phyloP scores from a whole-genome alignment of 192 early-diverging fungal genomes.

The Backusella morwellensis region DNA sequence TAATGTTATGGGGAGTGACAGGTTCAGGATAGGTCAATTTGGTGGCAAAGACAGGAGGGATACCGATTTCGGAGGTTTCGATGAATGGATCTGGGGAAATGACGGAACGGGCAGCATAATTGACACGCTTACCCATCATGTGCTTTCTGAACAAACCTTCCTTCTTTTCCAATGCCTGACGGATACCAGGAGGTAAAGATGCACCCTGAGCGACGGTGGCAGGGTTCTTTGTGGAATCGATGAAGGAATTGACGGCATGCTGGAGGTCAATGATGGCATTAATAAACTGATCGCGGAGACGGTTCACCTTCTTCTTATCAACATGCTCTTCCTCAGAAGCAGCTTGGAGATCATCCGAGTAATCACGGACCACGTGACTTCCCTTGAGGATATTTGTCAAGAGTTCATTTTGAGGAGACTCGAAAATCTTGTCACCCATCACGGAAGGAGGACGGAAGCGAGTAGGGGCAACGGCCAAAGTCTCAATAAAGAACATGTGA shows the following conservation, averaged over 20 bases:
- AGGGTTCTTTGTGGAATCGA: constrained; percentile 91
- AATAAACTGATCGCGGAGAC: constrained; percentile 20
- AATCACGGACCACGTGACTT: constrained; percentile 62
- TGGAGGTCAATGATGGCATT: constrained; percentile 72
- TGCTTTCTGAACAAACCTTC: constrained; percentile 98
- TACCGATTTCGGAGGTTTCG: constrained; percentile 96
- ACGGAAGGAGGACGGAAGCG: constrained; percentile 92
- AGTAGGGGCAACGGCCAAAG: constrained; percentile 87
- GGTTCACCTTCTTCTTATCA: constrained; percentile 16
- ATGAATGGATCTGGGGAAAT: constrained; percentile 98
- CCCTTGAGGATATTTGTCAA: constrained; percentile 82
- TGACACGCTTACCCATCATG: constrained; percentile 99
- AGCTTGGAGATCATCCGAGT: constrained; percentile 40
- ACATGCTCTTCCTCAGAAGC: constrained; percentile 16
- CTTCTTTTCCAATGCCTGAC: constrained; percentile 98
- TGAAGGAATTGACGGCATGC: constrained; percentile 86
- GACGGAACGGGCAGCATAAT: constrained; percentile 96
- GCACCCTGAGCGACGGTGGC: constrained; percentile 55
- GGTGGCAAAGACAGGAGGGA: constrained; percentile 93
- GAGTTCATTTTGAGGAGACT: constrained; percentile 94
- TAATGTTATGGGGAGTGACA: constrained; percentile 93
- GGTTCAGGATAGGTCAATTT: constrained; percentile 98
- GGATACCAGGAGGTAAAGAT: constrained; percentile 82
- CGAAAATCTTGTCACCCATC: constrained; percentile 85
- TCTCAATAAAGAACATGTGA: constrained; percentile 94